Conservation (phyloP, 345 rosid genomes). For the Aquilaria yunnanensis region DNA sequence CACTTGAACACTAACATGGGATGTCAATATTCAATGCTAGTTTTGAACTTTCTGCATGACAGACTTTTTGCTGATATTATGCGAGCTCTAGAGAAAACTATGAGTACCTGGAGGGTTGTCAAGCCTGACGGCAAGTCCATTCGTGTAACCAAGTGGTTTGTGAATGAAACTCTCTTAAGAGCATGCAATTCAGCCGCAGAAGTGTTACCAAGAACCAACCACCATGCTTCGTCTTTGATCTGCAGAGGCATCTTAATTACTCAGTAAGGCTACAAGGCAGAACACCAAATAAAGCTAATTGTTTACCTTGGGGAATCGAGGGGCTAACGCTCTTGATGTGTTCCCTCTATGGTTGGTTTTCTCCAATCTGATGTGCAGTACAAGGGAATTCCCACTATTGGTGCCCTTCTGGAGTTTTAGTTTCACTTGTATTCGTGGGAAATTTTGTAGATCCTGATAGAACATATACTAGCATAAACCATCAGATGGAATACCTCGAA, state of each 20-base stretch:
- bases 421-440: constrained; percentile 61
- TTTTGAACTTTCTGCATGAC: no score
- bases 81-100: no score
- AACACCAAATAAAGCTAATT: constrained; percentile 3
- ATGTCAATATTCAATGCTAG: no score
- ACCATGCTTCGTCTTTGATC: constrained; percentile 98
- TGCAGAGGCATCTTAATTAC: constrained; percentile 22
- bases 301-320: constrained; percentile 87
- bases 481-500: not conserved
- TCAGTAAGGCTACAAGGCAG: constrained; percentile 11
- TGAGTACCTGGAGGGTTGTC: constrained; percentile 48
- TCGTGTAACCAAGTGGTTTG: constrained; percentile 49
- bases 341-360: constrained; percentile 49
- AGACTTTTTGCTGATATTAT: no score
- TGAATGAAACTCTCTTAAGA: constrained; percentile 84
- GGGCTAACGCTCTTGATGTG: constrained; percentile 70
- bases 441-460: constrained; percentile 71
- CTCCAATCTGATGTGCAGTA: constrained; percentile 61
- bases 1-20: no score
- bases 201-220: constrained; percentile 82
- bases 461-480: not conserved
- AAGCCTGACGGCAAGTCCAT: constrained; percentile 66
- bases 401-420: constrained; percentile 52
- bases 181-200: constrained; percentile 67
- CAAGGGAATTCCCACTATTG: constrained; percentile 28